Percentiles rank a stretch among this genome's conserved stretches.
Evolutionary conservation across 352 stramenopile genomes (phyloP).

Genomic region (Blastocystis sp.): DNA sequence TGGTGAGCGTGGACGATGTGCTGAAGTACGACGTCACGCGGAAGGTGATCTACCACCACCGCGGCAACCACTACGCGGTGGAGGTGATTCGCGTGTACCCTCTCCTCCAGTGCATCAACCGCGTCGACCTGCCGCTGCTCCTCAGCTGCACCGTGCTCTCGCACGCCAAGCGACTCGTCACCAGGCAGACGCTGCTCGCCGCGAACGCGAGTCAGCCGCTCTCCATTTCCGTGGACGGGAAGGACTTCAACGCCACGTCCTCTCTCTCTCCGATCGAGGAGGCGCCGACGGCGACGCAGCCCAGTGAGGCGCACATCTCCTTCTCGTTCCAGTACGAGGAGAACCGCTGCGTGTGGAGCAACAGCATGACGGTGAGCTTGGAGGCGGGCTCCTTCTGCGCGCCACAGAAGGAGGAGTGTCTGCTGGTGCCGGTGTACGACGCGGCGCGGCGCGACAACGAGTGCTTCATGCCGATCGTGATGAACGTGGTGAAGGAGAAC

Average conservation of each 20-base stretch:
- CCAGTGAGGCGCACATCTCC: neutral
- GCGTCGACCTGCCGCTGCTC: constrained; percentile 7
- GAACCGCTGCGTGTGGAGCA: neutral
- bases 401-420: neutral
- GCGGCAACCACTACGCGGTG: constrained; percentile 37
- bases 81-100: constrained; percentile 28
- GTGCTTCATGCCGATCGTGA: constrained; percentile 11
- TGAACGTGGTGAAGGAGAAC: neutral
- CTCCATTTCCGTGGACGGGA: constrained; percentile 3
- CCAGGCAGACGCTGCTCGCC: neutral
- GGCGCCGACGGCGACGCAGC: neutral
- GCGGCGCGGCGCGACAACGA: constrained; percentile 2
- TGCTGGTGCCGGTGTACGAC: constrained; percentile 61
- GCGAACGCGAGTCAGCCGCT: neutral
- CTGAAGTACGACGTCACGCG: constrained; percentile 20
- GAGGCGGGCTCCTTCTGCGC: neutral
- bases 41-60: constrained; percentile 18
- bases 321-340: neutral
- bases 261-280: neutral
- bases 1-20: constrained; percentile 13
- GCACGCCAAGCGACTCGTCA: neutral
- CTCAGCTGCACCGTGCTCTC: constrained; percentile 4
- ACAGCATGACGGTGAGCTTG: constrained; percentile 1
- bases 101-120: constrained; percentile 43
- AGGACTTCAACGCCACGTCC: neutral